These are phyloP conservation scores for Lentithecium fluviatile DNA, from an alignment of 495 filamentous ascomycete species.

Conservation along the genomic window DNA sequence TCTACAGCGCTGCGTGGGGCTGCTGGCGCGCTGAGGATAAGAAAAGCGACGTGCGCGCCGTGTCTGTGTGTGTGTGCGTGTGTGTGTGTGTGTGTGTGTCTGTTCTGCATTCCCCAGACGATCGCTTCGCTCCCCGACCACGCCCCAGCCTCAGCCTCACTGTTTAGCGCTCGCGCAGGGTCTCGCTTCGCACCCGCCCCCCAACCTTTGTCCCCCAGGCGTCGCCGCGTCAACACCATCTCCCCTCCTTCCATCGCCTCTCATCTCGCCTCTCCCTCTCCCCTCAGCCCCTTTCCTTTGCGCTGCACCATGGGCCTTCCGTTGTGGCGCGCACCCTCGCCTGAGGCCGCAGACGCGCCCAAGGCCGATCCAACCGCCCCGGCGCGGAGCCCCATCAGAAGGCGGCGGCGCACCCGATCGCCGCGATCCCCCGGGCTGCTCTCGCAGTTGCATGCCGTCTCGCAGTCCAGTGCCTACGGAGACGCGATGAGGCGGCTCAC, in stretches of 20 bases:
- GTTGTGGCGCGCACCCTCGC: conserved; percentile 62
- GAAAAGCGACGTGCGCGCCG: not conserved
- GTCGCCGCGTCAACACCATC: conserved; percentile 19
- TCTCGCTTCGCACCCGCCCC: conserved; percentile 26
- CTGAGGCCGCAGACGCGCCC: conserved; percentile 54
- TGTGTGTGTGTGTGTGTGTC: not conserved
- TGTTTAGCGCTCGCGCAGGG: conserved; percentile 18
- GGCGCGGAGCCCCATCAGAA: conserved; percentile 70
- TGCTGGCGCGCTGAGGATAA: too few species aligned
- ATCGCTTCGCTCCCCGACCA: not conserved
- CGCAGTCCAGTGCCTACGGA: conserved; percentile 3
- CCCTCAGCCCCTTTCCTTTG: not conserved
- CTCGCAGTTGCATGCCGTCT: not conserved
- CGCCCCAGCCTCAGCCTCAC: conserved; percentile 17
- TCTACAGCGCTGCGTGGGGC: too few species aligned
- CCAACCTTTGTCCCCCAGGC: conserved; percentile 17
- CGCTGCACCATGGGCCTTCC: conserved; percentile 70
- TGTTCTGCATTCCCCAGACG: not conserved
- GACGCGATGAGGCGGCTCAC: conserved; percentile 14
- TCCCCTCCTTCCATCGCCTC: conserved; percentile 8
- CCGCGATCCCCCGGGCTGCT: conserved; percentile 21
- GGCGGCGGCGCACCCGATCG: conserved; percentile 28
- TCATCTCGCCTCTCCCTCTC: conserved; percentile 21
- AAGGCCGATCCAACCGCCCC: conserved; percentile 59
- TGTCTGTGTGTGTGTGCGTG: not conserved